These are phyloP conservation scores for Lentinula boryana DNA, from an alignment of 768 basidiomycete species.

Conservation along the genomic window DNA sequence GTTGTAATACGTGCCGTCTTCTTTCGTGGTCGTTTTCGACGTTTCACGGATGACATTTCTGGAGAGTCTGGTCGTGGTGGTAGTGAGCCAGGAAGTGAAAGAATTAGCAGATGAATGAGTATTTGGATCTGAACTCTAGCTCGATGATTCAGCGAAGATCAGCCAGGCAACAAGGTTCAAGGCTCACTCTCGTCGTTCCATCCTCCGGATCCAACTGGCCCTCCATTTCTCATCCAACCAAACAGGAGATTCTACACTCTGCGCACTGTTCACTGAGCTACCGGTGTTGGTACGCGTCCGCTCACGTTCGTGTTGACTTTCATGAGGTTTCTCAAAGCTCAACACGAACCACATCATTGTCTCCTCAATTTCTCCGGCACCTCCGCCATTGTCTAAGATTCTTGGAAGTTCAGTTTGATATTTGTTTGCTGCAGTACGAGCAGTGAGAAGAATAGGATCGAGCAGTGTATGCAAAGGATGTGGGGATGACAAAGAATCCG, in stretches of 20 bases:
- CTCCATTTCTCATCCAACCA: conserved; percentile 53
- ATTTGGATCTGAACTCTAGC: conserved; percentile 71
- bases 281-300: conserved; percentile 13
- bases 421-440: conserved; percentile 48
- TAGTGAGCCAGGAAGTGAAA: conserved; percentile 50
- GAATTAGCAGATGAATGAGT: conserved; percentile 57
- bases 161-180: background rate
- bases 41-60: conserved; percentile 12
- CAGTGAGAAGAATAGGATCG: conserved; percentile 58
- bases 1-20: conserved; percentile 1
- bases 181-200: conserved; percentile 65
- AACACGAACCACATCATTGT: conserved; percentile 74
- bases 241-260: conserved; percentile 20
- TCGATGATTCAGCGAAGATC: conserved; percentile 1
- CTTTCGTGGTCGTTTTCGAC: conserved; percentile 13
- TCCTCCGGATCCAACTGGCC: conserved; percentile 49
- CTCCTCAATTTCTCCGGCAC: conserved; percentile 61
- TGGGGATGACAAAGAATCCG: conserved; percentile 15
- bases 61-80: conserved; percentile 18
- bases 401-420: conserved; percentile 60
- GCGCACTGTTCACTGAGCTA: conserved; percentile 11
- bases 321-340: conserved; percentile 48
- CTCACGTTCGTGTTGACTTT: conserved; percentile 19
- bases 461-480: conserved; percentile 57
- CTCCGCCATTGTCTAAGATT: conserved; percentile 53